Evolutionary conservation across 1,284 basidiomycete species (phyloP).

Genomic region (Cryptococcus hybrid): DNA sequence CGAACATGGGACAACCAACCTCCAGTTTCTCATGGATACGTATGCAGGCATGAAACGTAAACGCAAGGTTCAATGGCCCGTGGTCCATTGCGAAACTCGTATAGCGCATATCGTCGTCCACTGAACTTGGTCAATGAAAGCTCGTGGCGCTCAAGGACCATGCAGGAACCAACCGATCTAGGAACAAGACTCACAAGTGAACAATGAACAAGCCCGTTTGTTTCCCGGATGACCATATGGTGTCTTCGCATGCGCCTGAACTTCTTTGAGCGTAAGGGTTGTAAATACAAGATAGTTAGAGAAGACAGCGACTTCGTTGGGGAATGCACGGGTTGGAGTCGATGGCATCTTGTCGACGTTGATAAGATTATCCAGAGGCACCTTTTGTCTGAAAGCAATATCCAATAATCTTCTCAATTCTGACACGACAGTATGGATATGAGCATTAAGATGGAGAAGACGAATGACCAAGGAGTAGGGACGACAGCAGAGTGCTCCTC

Average conservation of each 20-base stretch:
- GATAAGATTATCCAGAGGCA: no score
- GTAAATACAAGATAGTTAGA: constrained; percentile 42
- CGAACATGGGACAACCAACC: constrained; percentile 53
- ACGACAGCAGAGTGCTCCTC: no score
- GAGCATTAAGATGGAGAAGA: no score
- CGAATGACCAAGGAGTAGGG: no score
- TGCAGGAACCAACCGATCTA: no score
- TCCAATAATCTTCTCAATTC: no score
- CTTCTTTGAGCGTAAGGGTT: constrained; percentile 29
- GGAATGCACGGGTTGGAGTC: constrained; percentile 19
- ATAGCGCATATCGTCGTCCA: constrained; percentile 83
- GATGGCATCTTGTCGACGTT: background rate
- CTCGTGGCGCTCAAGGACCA: background rate
- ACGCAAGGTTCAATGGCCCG: constrained; percentile 89
- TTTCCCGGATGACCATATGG: constrained; percentile 36
- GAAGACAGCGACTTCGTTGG: constrained; percentile 38
- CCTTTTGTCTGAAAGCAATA: no score
- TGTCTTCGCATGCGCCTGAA: constrained; percentile 14
- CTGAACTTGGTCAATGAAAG: constrained; percentile 14
- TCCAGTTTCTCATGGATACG: constrained; percentile 83
- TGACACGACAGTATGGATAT: no score
- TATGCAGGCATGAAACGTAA: constrained; percentile 92
- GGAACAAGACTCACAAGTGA: constrained; percentile 28
- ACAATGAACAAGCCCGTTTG: constrained; percentile 28
- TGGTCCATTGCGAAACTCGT: constrained; percentile 92